These are phyloP conservation scores for Ustilago hordei DNA, from an alignment of 1,284 basidiomycete genomes.

Conservation along the genomic window DNA sequence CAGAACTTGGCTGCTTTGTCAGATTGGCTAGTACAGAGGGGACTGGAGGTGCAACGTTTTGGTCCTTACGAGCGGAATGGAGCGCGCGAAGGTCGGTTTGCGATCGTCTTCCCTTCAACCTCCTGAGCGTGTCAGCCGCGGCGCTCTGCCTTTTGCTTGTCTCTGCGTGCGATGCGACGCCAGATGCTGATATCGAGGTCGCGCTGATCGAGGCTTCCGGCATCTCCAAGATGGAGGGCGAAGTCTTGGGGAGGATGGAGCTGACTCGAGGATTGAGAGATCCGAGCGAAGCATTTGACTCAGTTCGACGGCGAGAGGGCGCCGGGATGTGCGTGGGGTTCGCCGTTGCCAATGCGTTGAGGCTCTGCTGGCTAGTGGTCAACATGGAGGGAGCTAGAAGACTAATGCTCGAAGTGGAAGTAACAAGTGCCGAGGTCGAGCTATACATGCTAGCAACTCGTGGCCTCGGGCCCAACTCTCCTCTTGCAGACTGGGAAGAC, in stretches of 20 bases:
- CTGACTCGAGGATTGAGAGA: conserved; percentile 14
- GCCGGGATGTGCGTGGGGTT: neutral
- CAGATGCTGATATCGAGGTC: neutral
- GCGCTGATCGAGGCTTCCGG: conserved; percentile 14
- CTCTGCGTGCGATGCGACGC: neutral
- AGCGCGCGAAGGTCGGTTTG: conserved; percentile 17
- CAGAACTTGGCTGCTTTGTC: neutral
- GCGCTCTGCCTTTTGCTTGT: conserved; percentile 3
- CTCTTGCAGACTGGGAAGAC: conserved; percentile 8
- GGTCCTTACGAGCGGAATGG: conserved; percentile 16
- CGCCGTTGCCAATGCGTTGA: conserved; percentile 13
- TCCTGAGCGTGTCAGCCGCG: conserved; percentile 28
- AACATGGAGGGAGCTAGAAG: conserved; percentile 16
- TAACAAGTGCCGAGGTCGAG: conserved; percentile 16
- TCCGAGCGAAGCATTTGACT: conserved; percentile 30
- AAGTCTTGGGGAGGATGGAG: conserved; percentile 28
- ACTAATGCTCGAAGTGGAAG: conserved; percentile 14
- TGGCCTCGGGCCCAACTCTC: conserved; percentile 4
- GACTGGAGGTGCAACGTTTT: conserved; percentile 1
- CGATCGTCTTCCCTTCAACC: conserved; percentile 29
- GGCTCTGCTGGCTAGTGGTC: conserved; percentile 21
- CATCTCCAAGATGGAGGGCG: conserved; percentile 29
- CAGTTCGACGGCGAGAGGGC: conserved; percentile 20
- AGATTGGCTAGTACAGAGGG: conserved; percentile 1
- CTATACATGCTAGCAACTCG: conserved; percentile 33